Evolutionary conservation across 106 monocot species (phyloP), one percentile per base, ranked within the genome.

Genomic region (Apostasia shenzhenica): DNA sequence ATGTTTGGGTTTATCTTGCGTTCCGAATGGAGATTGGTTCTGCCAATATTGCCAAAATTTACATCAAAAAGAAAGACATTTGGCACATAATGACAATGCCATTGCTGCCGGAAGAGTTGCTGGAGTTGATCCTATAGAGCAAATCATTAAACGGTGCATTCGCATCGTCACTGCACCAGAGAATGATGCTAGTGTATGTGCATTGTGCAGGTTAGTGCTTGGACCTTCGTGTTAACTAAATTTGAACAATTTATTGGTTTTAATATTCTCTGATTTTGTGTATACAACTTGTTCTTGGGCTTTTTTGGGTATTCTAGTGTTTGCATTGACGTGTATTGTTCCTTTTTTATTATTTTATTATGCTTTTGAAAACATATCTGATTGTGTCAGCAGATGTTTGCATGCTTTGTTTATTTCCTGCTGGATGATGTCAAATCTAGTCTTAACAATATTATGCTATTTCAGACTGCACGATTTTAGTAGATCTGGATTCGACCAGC

Each of bases 51-150:
- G 89, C 71, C 71, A 85, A 73, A 70, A 64, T 64, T 53, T 81
- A 47, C 81, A 77, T 61, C 76, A 72, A 49, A 72, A 73, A 64
- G 81, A 81, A 41, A 76, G 63, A 39, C 59, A 48, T 63, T 38
- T 81, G 55, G 62, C 66, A n/a, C 41, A 56, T 40, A 81, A 77
- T 77, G 76, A 76, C 52, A 90, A 90, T 83, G 83, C 90, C 39
- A 90, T 90, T 73, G 90, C 90, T 71, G 90, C 85, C 74, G 90
- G 90, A 72, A 83, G 90, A 73, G 77, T 90, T 81, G 67, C 78
- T 48, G 90, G 90, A 67, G 85, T 90, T 44, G 90, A 90, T 74
- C 78, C 90, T 13, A 85, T 90, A 43, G 73, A 90, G 49, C 75
- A 85, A 67, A 90, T 90, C 13, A 81, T 85, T 68, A 69, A 73